Base-by-base conservation (phyloP, 1,284 basidiomycete genomes). In the Schizophyllum commune region DNA sequence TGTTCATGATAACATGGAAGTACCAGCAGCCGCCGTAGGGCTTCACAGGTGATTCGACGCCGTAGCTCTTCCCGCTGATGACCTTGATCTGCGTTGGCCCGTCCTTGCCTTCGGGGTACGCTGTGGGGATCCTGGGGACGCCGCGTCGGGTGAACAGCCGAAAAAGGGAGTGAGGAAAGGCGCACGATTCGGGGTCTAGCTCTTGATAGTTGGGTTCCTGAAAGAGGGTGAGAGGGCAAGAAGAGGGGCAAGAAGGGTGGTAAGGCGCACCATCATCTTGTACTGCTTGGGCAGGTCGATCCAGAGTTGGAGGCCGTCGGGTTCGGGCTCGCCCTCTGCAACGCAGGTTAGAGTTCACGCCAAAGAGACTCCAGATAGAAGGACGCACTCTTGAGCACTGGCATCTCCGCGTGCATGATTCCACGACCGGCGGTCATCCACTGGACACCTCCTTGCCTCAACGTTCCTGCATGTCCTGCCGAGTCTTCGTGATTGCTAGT, bases 21-120 rank as follows among this genome's bases (percentile, higher is more conserved):
- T 88, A 98, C 90, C 93, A 95, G 73, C 94, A 96, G 1, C 94
- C 94, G 15, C 94, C 95, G 4, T 96, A 83, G 0, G 93, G 91
- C 59, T 89, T 79, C 32, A 98, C 94, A 19, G 94, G 94, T 1
- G 92, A 95, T 70, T 89, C 85, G 9, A 90, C 81, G 8, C 92
- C 94, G 66, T 94, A 84, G 63, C 91, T 92, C 71, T 88, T 88
- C 13, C 96, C 96, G 63, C 91, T 92, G 65, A 98, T 91, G 52
- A 98, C 89, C 67, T 87, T 92, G 69, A 98, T 80, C 64, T 81
- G 82, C 33, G 90, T 81, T 13, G 83, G 77, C 4, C 92, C 92
- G 39, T 91, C 82, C 3, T 77, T 75, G 27, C 92, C 89, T 61
- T 83, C 77, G 1, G 92, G 93, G 68, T 83, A 86, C 4, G 86